Evolutionary conservation across 805 yeast genomes (phyloP).

Genomic region (Zygoascus flipseniorum): DNA sequence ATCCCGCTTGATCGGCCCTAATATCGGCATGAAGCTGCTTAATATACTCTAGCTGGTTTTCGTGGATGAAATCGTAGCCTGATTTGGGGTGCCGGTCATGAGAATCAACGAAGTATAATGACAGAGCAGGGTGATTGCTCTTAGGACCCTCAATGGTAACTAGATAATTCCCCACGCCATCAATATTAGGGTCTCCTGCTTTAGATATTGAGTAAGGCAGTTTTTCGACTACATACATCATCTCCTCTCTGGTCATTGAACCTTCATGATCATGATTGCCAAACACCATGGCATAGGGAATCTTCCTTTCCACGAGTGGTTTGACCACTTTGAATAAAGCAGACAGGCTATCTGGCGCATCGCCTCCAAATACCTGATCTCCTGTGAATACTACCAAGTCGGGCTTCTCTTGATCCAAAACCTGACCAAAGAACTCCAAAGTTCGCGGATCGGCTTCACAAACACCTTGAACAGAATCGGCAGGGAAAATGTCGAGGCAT

Average conservation of each 20-base stretch:
- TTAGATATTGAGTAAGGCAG: constrained; percentile 64
- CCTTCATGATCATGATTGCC: constrained; percentile 97
- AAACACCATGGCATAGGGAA: constrained; percentile 79
- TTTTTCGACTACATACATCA: constrained; percentile 46
- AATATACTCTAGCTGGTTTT: constrained; percentile 55
- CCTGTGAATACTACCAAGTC: constrained; percentile 84
- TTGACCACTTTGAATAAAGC: constrained; percentile 67
- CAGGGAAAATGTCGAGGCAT: constrained; percentile 51
- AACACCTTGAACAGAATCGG: constrained; percentile 24
- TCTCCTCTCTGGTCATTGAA: constrained; percentile 45
- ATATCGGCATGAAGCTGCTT: constrained; percentile 29
- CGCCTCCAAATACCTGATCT: constrained; percentile 81
- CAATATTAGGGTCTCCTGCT: constrained; percentile 56
- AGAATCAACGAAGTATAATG: constrained; percentile 73
- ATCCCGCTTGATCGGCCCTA: constrained; percentile 26
- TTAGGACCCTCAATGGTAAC: constrained; percentile 41
- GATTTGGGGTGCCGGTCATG: constrained; percentile 67
- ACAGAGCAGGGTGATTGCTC: constrained; percentile 35
- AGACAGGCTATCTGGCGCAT: constrained; percentile 72
- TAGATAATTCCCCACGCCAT: constrained; percentile 79
- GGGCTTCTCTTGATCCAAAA: constrained; percentile 69
- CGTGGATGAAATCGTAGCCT: constrained; percentile 86
- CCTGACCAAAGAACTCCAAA: constrained; percentile 45
- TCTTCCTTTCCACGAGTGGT: constrained; percentile 56
- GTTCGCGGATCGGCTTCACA: constrained; percentile 82